Conservation (phyloP, 345 rosid species). For the Camelina neglecta region DNA sequence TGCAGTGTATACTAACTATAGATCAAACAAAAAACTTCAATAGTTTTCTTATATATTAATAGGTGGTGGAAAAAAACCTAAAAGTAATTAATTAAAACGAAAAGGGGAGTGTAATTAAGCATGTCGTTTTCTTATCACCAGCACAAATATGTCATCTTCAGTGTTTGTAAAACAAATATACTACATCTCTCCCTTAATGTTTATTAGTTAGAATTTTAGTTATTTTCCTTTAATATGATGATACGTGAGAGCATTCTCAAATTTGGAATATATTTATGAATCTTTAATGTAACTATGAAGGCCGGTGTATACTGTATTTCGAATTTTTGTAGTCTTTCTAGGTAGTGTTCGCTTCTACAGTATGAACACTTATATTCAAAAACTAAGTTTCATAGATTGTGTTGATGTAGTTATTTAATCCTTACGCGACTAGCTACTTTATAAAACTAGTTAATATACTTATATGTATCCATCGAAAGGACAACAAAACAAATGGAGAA, state of each 20-base stretch:
- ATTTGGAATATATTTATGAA: neutral
- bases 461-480: too few species aligned
- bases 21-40: neutral
- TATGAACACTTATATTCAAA: constrained; percentile 29
- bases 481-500: neutral
- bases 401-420: constrained; percentile 4
- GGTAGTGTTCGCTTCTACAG: constrained; percentile 20
- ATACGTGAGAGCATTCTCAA: neutral
- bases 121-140: neutral
- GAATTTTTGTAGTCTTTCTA: neutral
- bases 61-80: too few species aligned
- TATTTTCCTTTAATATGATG: neutral
- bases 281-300: neutral
- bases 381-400: constrained; percentile 19
- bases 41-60: too few species aligned
- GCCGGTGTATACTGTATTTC: neutral
- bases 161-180: neutral
- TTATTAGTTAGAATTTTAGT: neutral
- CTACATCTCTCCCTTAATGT: too few species aligned
- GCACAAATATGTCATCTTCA: neutral
- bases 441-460: neutral
- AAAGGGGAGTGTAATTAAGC: neutral
- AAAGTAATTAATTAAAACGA: too few species aligned
- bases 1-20: neutral
- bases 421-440: constrained; percentile 12